Percentiles rank a stretch among this genome's conserved stretches.
Evolutionary conservation across 164 flowering plant species (phyloP).

Genomic region (Dillenia turbinata): DNA sequence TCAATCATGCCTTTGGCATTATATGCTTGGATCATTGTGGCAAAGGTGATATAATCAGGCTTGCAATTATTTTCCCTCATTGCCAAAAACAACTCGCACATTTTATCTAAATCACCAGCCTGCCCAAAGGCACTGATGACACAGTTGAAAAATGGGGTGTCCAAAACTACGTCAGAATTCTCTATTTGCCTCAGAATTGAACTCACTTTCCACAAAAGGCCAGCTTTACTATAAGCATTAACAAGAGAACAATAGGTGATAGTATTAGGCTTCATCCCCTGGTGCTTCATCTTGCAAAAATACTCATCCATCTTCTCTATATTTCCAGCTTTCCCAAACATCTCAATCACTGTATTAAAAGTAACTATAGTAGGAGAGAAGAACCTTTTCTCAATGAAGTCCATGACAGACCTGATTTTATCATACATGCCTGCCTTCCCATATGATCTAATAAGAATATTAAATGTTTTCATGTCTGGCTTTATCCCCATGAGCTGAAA

Average conservation of each 20-base stretch:
- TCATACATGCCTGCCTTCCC: constrained; percentile 64
- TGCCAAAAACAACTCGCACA: constrained; percentile 48
- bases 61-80: constrained; percentile 62
- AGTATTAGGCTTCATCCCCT: constrained; percentile 79
- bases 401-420: constrained; percentile 63
- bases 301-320: constrained; percentile 68
- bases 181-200: constrained; percentile 68
- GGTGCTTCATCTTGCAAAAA: constrained; percentile 71
- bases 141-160: constrained; percentile 83
- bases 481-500: constrained; percentile 74
- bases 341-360: constrained; percentile 62
- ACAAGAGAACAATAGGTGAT: constrained; percentile 83
- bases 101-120: constrained; percentile 53
- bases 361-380: constrained; percentile 67
- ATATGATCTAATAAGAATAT: constrained; percentile 73
- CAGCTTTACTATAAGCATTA: constrained; percentile 61
- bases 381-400: constrained; percentile 71
- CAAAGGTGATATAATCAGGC: constrained; percentile 68
- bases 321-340: constrained; percentile 59
- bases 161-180: constrained; percentile 72
- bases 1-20: constrained; percentile 53
- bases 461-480: constrained; percentile 69
- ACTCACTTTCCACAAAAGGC: constrained; percentile 43
- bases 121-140: constrained; percentile 72
- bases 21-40: constrained; percentile 69